A percentile compares a stretch with the other conserved stretches of the same genome.
phyloP scores from a whole-genome alignment of 169 alveolate genomes.

The Plasmodium inui region DNA sequence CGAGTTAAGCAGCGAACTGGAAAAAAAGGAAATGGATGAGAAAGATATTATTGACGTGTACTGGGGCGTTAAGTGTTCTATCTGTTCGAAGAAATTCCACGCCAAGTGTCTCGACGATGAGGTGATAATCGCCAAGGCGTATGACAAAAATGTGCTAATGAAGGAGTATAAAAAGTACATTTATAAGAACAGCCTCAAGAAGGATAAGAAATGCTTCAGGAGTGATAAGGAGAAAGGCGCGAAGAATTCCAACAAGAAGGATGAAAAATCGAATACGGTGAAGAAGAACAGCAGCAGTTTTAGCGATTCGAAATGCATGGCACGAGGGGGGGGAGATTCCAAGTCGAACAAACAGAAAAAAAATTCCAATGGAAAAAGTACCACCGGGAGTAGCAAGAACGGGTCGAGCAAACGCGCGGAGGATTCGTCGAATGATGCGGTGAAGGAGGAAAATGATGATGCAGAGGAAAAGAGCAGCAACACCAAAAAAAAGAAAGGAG shows the following conservation, averaged over 20 bases:
- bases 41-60: slow-evolving; percentile 22
- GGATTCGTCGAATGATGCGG: neutral
- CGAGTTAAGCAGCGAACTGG: slow-evolving; percentile 31
- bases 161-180: slow-evolving; percentile 67
- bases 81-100: slow-evolving; percentile 57
- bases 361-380: neutral
- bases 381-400: neutral
- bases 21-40: slow-evolving; percentile 59
- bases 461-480: neutral
- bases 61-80: slow-evolving; percentile 71
- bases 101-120: slow-evolving; percentile 61
- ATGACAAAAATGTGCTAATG: slow-evolving; percentile 62
- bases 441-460: slow-evolving; percentile 3
- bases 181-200: slow-evolving; percentile 57
- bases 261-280: neutral
- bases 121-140: slow-evolving; percentile 39
- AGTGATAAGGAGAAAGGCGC: slow-evolving; percentile 1
- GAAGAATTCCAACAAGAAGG: neutral
- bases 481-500: neutral
- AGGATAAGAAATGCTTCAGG: slow-evolving; percentile 25
- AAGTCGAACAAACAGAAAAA: neutral
- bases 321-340: neutral
- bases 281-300: neutral
- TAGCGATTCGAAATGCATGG: slow-evolving; percentile 7
- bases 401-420: neutral